Percentiles rank a stretch among this genome's conserved stretches.
phyloP scores from a whole-genome alignment of 2,329 filamentous ascomycete species.

The Cladosporium sp. region DNA sequence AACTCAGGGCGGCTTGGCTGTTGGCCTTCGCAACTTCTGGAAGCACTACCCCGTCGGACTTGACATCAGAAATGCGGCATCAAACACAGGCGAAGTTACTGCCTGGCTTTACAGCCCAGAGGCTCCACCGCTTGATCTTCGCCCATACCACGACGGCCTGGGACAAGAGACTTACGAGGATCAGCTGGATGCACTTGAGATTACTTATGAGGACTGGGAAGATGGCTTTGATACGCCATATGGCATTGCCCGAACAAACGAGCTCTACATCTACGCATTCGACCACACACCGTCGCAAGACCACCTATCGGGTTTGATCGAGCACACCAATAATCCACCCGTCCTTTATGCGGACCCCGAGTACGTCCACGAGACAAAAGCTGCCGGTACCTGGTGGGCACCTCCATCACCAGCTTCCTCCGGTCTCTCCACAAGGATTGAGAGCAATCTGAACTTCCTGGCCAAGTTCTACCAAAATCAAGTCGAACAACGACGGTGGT shows the following conservation, averaged over 20 bases:
- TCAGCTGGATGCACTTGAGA: slow-evolving; percentile 56
- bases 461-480: slow-evolving; percentile 53
- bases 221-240: slow-evolving; percentile 51
- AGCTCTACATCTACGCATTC: slow-evolving; percentile 49
- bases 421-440: slow-evolving; percentile 38
- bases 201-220: slow-evolving; percentile 62
- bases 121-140: slow-evolving; percentile 52
- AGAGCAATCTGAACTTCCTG: slow-evolving; percentile 52
- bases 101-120: slow-evolving; percentile 58
- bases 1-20: slow-evolving; percentile 52
- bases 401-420: slow-evolving; percentile 26
- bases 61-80: slow-evolving; percentile 49
- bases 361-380: slow-evolving; percentile 49
- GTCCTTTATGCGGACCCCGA: slow-evolving; percentile 46
- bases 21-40: slow-evolving; percentile 59
- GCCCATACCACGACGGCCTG: slow-evolving; percentile 55
- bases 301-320: slow-evolving; percentile 40
- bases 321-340: slow-evolving; percentile 49
- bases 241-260: slow-evolving; percentile 55
- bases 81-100: slow-evolving; percentile 49
- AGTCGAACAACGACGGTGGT: slow-evolving; percentile 56
- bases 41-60: slow-evolving; percentile 57
- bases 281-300: slow-evolving; percentile 49
- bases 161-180: slow-evolving; percentile 53
- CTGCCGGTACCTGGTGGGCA: slow-evolving; percentile 51